Evolutionary conservation across 2,329 filamentous ascomycete genomes (phyloP), one percentile per base, ranked within the genome.

Genomic region (Alternaria novae-zelandiae): DNA sequence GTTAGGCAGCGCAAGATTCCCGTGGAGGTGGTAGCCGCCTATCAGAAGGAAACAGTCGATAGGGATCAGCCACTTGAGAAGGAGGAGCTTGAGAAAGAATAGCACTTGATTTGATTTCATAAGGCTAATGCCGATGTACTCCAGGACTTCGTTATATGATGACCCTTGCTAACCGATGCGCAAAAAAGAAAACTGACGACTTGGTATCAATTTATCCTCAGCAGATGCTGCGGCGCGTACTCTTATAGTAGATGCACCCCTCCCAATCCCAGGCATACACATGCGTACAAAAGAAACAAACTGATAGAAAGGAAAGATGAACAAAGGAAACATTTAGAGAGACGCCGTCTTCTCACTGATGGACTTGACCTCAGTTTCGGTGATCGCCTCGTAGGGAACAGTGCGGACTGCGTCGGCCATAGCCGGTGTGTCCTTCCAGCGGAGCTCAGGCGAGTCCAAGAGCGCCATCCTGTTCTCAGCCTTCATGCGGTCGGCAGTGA

Each of bases 381-480:
- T n/a, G 4, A 36, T 36, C 0, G 32, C 32, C 7, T 36, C 32
- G 32, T 36, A 36, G 9, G 49, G 49, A 20, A 54, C 25, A 20
- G 57, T 45, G 23, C 32, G 43, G 4, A 13, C 30, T 26, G 36
- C 10, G 13, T 45, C 51, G 11, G 5, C 53, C 17, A 26, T 23
- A 10, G 11, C 51, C 6, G 53, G 53, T 10, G 25, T 44, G 3
- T 61, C 51, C 20, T 57, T 56, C 58, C 53, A 57, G 15, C 26
- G 57, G 3, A 63, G 57, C 6, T 23, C 49, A 8, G 61, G 50
- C n/a, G 57, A 56, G 9, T 63, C 32, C 20, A 63, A 47, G 15
- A 63, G 17, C 3, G 45, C 45, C 61, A 63, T 60, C 15, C 61
- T 56, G 8, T 36, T 45, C 28, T 63, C 61, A 13, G 57, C 57